Evolutionary conservation across 139 green algal genomes (phyloP).

Genomic region (Penium margaritaceum): DNA sequence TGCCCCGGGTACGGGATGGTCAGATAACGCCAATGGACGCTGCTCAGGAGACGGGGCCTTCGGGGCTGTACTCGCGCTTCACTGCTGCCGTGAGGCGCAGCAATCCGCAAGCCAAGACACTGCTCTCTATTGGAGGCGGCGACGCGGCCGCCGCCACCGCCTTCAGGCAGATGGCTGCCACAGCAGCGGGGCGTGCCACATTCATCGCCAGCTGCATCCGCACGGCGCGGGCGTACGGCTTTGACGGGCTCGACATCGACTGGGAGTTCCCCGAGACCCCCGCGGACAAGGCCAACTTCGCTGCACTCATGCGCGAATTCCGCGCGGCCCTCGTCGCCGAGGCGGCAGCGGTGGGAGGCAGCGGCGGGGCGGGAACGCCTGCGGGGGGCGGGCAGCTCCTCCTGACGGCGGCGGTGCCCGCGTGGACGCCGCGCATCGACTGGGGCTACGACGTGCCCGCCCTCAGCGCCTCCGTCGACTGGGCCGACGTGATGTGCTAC

Average conservation of each 20-base stretch:
- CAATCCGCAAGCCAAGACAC: background rate
- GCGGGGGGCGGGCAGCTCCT: background rate
- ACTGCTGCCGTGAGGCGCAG: background rate
- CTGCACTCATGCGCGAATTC: background rate
- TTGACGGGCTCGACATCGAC: slow-evolving; percentile 26
- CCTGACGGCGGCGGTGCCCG: slow-evolving; percentile 7
- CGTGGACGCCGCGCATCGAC: background rate
- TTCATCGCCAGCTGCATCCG: slow-evolving; percentile 2
- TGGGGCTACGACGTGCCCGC: background rate
- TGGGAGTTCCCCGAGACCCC: slow-evolving; percentile 12
- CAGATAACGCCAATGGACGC: too few species aligned
- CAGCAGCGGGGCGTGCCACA: background rate
- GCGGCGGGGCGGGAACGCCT: too few species aligned
- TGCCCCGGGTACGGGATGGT: too few species aligned
- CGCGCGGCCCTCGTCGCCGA: slow-evolving; percentile 6
- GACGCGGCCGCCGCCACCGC: background rate
- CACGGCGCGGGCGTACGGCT: slow-evolving; percentile 1
- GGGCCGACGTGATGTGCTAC: slow-evolving; percentile 15
- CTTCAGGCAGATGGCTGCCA: background rate
- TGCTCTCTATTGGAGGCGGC: slow-evolving; percentile 23
- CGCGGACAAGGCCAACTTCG: slow-evolving; percentile 8
- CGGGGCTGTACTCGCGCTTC: slow-evolving; percentile 14
- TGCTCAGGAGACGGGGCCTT: too few species aligned
- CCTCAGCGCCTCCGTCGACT: slow-evolving; percentile 11
- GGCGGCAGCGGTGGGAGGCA: too few species aligned